Base-by-base conservation (phyloP, 108 stramenopile species). In the Cylindrotheca closterium region DNA sequence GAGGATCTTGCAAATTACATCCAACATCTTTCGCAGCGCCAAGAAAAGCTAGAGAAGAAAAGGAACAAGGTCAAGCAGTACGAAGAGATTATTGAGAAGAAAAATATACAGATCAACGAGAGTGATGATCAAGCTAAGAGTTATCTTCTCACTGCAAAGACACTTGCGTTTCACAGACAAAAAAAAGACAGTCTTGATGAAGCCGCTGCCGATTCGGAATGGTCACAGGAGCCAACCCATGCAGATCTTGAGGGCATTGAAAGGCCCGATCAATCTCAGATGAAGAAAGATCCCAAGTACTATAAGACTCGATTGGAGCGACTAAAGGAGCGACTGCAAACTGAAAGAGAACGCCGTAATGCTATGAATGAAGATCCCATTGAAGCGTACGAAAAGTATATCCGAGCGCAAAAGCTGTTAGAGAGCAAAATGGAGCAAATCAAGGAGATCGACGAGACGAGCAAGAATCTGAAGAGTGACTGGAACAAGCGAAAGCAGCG, bases 161-260 rank as follows among this genome's bases (percentile, higher is more conserved):
- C 19, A 22, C 48, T 74, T 7, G 28, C 63, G 15, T 68, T 48
- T 46, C 47, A n/a, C 21, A 1, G 25, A 5, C n/a, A 30, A 30
- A 26, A 53, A 25, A 60, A 65, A 54, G 59, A 57, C 29, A 33
- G 2, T 23, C 42, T 15, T 4, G 56, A 37, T 4, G 51, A 30
- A 17, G 34, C 30, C 1, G 66, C 53, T 19, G 65, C 26, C 33
- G 27, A 27, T 18, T 22, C 58, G 22, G 62, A 77, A 42, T 28
- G 30, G 4, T 63, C 59, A 15, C 63, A 73, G 48, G 86, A 81
- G 17, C 82, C 84, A 32, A 82, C 80, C 15, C 78, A 73, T 7
- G 82, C 83, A 28, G 93, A 92, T 18, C 78, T 94, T 2, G 90
- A 82, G 52, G 59, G 51, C 17, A 81, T 92, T 30, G 91, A 85